Evolutionary conservation across 2,329 filamentous ascomycete species (phyloP).

Genomic region (Fusarium subtropicale): DNA sequence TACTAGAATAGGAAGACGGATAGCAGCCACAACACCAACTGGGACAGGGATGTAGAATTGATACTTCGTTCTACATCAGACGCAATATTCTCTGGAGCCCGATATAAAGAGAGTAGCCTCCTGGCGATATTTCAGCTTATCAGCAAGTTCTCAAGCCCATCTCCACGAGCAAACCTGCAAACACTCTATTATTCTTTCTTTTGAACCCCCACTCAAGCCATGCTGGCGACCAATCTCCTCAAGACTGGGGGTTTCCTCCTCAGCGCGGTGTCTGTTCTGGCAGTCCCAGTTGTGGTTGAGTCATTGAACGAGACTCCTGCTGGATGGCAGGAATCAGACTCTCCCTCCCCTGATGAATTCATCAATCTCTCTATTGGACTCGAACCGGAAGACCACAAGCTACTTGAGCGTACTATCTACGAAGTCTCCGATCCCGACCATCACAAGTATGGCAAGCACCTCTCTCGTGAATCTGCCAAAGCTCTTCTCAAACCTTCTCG

Average conservation of each 20-base stretch:
- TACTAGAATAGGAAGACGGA: constrained; percentile 14
- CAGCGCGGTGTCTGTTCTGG: constrained; percentile 1
- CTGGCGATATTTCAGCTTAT: background rate
- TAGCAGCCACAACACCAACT: constrained; percentile 18
- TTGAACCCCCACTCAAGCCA: background rate
- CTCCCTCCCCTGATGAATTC: constrained; percentile 29
- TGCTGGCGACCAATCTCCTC: constrained; percentile 23
- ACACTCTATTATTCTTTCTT: background rate
- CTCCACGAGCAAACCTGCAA: constrained; percentile 3
- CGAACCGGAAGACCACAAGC: constrained; percentile 36
- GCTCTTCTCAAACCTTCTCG: constrained; percentile 59
- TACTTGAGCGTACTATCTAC: constrained; percentile 58
- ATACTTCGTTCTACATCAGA: background rate
- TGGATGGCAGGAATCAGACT: constrained; percentile 42
- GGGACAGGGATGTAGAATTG: background rate
- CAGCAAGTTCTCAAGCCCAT: constrained; percentile 2
- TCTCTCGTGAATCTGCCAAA: constrained; percentile 61
- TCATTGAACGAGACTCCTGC: constrained; percentile 33
- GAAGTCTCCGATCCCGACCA: constrained; percentile 63
- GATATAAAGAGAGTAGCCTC: constrained; percentile 31
- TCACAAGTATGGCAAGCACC: constrained; percentile 61
- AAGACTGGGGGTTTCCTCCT: constrained; percentile 27
- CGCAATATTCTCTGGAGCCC: background rate
- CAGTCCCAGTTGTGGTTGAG: constrained; percentile 40
- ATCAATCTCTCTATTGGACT: constrained; percentile 51